Percentiles rank a stretch among this genome's conserved stretches.
phyloP scores from a whole-genome alignment of 2,329 filamentous ascomycete species.

The Emmonsiellopsis sp. region DNA sequence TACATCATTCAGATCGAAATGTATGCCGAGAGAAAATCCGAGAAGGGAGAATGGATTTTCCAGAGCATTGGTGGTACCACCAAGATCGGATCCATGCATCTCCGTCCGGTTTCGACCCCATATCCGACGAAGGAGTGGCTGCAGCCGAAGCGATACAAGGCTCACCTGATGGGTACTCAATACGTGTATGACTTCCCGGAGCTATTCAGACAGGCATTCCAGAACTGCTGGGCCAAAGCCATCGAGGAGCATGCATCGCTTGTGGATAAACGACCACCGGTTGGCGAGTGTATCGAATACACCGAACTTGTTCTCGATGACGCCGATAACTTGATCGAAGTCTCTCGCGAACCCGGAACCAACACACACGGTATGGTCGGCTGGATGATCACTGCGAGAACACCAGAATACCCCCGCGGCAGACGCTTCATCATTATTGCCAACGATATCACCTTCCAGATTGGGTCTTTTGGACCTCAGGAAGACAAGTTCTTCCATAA shows the following conservation, averaged over 20 bases:
- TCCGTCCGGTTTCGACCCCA: constrained; percentile 80
- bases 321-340: constrained; percentile 80
- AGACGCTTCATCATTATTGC: constrained; percentile 91
- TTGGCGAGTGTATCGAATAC: constrained; percentile 87
- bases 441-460: constrained; percentile 99
- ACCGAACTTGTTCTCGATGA: constrained; percentile 93
- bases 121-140: constrained; percentile 98
- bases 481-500: constrained; percentile 99
- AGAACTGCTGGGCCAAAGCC: constrained; percentile 82
- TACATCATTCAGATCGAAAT: constrained; percentile 97
- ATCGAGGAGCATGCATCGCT: constrained; percentile 64
- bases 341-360: constrained; percentile 87
- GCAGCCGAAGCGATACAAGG: constrained; percentile 98
- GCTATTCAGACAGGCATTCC: constrained; percentile 94
- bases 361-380: constrained; percentile 98
- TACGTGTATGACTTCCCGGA: constrained; percentile 99
- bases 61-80: constrained; percentile 92
- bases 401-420: constrained; percentile 88
- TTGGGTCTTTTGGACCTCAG: constrained; percentile 90
- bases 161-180: constrained; percentile 96
- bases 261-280: constrained; percentile 68
- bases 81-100: constrained; percentile 90
- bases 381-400: constrained; percentile 90
- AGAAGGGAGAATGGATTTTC: constrained; percentile 98
- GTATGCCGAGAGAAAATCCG: constrained; percentile 94